A percentile compares a stretch with the other conserved stretches of the same genome.
Conservation (phyloP, 768 basidiomycete species). For the Coprinopsis sp. region DNA sequence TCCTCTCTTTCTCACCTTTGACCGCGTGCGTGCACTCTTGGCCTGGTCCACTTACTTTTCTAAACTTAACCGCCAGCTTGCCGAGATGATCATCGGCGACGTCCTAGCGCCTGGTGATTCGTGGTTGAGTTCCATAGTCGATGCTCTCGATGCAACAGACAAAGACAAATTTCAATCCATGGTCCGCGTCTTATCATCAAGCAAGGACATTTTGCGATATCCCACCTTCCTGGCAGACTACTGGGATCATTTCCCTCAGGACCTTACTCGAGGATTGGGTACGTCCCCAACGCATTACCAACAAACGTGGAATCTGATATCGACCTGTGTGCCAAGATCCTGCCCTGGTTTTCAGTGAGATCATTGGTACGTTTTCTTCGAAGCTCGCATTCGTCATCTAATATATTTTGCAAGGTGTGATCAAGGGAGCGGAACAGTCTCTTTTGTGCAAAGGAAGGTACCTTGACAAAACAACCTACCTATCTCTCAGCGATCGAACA, state of each 20-base stretch:
- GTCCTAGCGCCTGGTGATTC: no score
- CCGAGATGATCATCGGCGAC: slow-evolving; percentile 43
- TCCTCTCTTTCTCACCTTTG: slow-evolving; percentile 63
- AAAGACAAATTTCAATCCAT: no score
- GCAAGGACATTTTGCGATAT: slow-evolving; percentile 28
- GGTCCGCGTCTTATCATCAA: background rate
- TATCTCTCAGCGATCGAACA: slow-evolving; percentile 40
- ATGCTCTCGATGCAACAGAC: no score
- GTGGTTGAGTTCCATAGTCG: no score
- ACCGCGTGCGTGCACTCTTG: slow-evolving; percentile 35
- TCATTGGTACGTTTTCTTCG: slow-evolving; percentile 40
- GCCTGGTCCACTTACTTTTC: background rate
- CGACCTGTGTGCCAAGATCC: slow-evolving; percentile 40
- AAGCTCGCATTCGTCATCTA: background rate
- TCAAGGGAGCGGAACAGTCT: slow-evolving; percentile 59
- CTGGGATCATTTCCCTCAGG: slow-evolving; percentile 53
- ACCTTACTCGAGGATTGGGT: slow-evolving; percentile 49
- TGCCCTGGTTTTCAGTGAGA: slow-evolving; percentile 54
- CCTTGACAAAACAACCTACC: slow-evolving; percentile 40
- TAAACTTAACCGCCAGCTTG: slow-evolving; percentile 31
- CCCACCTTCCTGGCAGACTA: slow-evolving; percentile 41
- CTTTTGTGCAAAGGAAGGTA: slow-evolving; percentile 26
- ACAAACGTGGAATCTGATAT: background rate
- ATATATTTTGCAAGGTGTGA: slow-evolving; percentile 36
- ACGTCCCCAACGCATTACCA: background rate